A percentile compares a stretch with the other conserved stretches of the same genome.
Evolutionary conservation across 2,329 filamentous ascomycete species (phyloP).

Genomic region (Xylaria sp.): DNA sequence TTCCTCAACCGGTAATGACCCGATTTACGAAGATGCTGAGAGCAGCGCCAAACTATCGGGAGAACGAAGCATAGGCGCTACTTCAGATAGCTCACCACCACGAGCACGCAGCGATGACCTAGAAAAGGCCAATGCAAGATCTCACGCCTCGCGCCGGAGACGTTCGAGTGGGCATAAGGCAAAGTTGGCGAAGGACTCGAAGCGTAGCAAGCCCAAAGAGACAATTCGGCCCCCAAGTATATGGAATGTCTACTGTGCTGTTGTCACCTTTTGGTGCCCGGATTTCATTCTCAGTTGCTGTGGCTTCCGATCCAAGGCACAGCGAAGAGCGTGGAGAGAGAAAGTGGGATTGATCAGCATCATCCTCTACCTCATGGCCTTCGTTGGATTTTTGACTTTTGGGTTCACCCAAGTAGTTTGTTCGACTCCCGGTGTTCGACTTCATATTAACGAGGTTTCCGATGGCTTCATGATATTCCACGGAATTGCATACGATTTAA

Average conservation of each 20-base stretch:
- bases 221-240: constrained; percentile 82
- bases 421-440: constrained; percentile 73
- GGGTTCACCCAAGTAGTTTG: constrained; percentile 94
- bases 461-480: constrained; percentile 95
- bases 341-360: constrained; percentile 98
- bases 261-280: constrained; percentile 95
- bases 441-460: constrained; percentile 85
- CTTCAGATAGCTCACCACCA: constrained; percentile 58
- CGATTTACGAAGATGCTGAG: constrained; percentile 82
- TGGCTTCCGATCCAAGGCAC: constrained; percentile 84
- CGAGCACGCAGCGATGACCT: constrained; percentile 52
- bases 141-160: constrained; percentile 54
- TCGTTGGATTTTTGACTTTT: constrained; percentile 96
- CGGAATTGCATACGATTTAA: constrained; percentile 87
- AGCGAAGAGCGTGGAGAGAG: constrained; percentile 94
- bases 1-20: constrained; percentile 92
- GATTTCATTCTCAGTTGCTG: constrained; percentile 86
- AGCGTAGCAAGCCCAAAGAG: constrained; percentile 66
- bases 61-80: constrained; percentile 59
- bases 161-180: constrained; percentile 68
- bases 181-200: constrained; percentile 65
- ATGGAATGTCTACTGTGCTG: constrained; percentile 95
- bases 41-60: constrained; percentile 68
- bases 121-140: constrained; percentile 53
- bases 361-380: constrained; percentile 85